Base-by-base conservation (phyloP, 306 rosid species). In the Fragaria ananassa region DNA sequence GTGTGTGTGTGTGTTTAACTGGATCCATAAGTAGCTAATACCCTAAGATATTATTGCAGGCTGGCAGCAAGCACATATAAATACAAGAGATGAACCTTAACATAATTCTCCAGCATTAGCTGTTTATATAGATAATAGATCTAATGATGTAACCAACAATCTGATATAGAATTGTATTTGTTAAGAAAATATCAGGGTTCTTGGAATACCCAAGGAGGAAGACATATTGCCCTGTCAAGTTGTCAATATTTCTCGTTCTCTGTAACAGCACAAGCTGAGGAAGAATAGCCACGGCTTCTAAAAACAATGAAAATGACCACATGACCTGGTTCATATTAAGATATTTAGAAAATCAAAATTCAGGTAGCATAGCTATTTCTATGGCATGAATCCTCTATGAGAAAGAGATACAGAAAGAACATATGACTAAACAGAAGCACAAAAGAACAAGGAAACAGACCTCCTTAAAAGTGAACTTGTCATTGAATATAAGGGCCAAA, bases 271-370 rank as follows among this genome's bases (percentile, higher is more conserved):
- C 90, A 14, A 93, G 85, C 74, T 91, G 98, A 62, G 98, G 98
- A 85, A 93, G 96, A 66, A 93, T 93, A 39, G 96, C 97, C 71
- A 93, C 93, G 15, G 98, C 98, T 88, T 93, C 98, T 69, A 93
- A 82, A 84, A 79, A 91, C 51, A 93, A 37, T 39, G 98, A 93
- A 83, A 93, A 93, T 49, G 96, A 62, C 98, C 97, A 93, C 96
- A 93, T 79, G 70, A 91, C 90, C 97, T 91, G 90, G 67, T 68
- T 67, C 85, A 77, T 65, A 56, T n/a, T 56, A 56, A 63, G 10
- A 35, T 3, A 15, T 67, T 72, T 34, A 47, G 78, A 70, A 76
- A 81, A 41, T 35, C 29, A 73, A 42, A 39, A 11, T 37, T 44
- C 34, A 21, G 61, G 10, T 2, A 35, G 14, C 7, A 12, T 10